phyloP scores from a whole-genome alignment of 2,329 filamentous ascomycete genomes.

The Calonectria hongkongensis region DNA sequence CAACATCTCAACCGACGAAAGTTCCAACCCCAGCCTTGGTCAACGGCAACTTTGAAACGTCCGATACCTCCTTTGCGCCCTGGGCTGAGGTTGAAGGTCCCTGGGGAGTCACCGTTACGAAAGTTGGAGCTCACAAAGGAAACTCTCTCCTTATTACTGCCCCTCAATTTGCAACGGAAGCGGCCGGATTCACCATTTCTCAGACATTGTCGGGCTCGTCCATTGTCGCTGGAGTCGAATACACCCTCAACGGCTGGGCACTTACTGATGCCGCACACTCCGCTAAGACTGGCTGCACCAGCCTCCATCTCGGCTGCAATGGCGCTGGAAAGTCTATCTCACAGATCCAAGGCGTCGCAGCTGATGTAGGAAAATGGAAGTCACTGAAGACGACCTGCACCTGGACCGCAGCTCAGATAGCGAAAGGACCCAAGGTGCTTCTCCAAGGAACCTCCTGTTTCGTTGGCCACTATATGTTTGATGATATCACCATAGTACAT shows the following conservation, averaged over 20 bases:
- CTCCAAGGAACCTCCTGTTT: not conserved
- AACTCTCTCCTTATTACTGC: not conserved
- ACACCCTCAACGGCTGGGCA: not conserved
- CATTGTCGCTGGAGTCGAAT: not conserved
- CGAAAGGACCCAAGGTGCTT: slow-evolving; percentile 1
- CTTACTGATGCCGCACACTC: not conserved
- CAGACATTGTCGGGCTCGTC: not conserved
- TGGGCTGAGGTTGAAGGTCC: not conserved
- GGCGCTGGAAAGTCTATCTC: not conserved
- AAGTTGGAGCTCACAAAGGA: not conserved
- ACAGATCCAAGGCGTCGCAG: not conserved
- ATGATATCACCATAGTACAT: not conserved
- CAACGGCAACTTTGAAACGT: slow-evolving; percentile 4
- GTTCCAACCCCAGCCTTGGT: not conserved
- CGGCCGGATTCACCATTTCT: not conserved
- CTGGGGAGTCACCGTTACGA: not conserved
- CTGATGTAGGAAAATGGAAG: not conserved
- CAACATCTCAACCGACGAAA: not conserved
- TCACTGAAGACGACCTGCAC: slow-evolving; percentile 1
- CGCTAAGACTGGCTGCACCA: not conserved
- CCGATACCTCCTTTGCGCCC: not conserved
- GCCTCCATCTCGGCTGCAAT: not conserved
- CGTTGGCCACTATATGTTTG: slow-evolving; percentile 3
- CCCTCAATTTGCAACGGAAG: not conserved
- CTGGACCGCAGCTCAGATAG: slow-evolving; percentile 8